Conservation (phyloP, 208 protist species). For the Trypanosoma scelopori region DNA sequence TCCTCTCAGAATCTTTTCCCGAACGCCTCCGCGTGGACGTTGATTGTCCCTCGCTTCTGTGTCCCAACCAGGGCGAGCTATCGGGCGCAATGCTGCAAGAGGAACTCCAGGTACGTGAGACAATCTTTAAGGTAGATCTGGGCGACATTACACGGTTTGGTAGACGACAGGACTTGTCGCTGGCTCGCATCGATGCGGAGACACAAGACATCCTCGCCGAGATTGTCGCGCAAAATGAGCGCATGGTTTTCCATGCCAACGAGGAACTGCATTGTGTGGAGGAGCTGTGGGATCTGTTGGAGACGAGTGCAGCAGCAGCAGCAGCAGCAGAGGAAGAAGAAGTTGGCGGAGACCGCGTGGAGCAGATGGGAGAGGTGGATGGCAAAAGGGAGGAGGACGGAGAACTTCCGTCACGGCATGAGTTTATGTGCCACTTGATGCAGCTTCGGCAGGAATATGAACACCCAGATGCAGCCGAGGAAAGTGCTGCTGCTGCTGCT, state of each 20-base stretch:
- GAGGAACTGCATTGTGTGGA: constrained; percentile 35
- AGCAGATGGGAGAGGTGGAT: neutral
- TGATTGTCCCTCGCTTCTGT: neutral
- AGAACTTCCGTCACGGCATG: constrained; percentile 12
- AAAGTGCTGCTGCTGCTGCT: neutral
- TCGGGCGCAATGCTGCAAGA: neutral
- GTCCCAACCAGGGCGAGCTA: constrained; percentile 2
- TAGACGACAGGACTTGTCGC: constrained; percentile 56
- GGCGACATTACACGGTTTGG: constrained; percentile 53
- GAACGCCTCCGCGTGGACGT: constrained; percentile 7
- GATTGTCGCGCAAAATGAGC: constrained; percentile 42
- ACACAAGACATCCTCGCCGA: constrained; percentile 34
- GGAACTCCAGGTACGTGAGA: constrained; percentile 17
- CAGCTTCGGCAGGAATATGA: constrained; percentile 21
- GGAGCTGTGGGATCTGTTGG: constrained; percentile 29
- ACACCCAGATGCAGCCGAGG: neutral
- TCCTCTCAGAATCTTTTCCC: constrained; percentile 22
- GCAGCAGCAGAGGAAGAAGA: too few species aligned
- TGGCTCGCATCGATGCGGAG: constrained; percentile 48
- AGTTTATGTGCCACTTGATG: constrained; percentile 12
- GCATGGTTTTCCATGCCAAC: constrained; percentile 37
- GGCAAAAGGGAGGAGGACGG: neutral
- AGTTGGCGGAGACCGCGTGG: neutral
- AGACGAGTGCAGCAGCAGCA: constrained; percentile 15
- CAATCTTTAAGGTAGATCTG: constrained; percentile 53